Evolutionary conservation across 129 eudicot species (phyloP).

Genomic region (Oenanthe sinensis): DNA sequence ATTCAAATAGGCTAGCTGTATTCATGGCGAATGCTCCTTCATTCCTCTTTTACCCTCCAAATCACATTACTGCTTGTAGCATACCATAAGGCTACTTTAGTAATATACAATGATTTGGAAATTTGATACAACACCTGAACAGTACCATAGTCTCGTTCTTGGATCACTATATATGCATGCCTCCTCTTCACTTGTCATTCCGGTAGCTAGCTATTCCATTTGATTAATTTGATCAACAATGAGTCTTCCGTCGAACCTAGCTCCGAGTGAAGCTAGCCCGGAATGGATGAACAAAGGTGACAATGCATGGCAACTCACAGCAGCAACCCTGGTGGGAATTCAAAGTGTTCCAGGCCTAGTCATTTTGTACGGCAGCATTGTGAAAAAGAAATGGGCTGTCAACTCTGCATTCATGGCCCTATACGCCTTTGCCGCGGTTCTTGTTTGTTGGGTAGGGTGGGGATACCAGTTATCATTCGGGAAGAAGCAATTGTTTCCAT

Average conservation of each 20-base stretch:
- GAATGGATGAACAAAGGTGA: conserved; percentile 73
- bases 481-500: conserved; percentile 25
- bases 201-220: background rate
- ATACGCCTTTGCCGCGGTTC: conserved; percentile 64
- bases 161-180: background rate
- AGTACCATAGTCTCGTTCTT: background rate
- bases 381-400: conserved; percentile 78
- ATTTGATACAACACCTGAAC: background rate
- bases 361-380: conserved; percentile 73
- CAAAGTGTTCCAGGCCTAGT: conserved; percentile 75
- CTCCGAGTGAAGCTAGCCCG: conserved; percentile 31
- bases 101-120: background rate
- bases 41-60: conserved; percentile 9
- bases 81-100: background rate
- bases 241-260: conserved; percentile 22
- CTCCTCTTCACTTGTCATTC: background rate
- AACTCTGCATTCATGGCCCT: conserved; percentile 84
- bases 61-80: background rate
- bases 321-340: conserved; percentile 62
- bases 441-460: conserved; percentile 79
- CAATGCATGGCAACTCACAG: conserved; percentile 70
- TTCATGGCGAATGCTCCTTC: background rate
- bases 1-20: background rate
- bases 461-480: conserved; percentile 67
- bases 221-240: background rate